Evolutionary conservation across 495 filamentous ascomycete genomes (phyloP).

Genomic region (Aspergillus kassunensis): DNA sequence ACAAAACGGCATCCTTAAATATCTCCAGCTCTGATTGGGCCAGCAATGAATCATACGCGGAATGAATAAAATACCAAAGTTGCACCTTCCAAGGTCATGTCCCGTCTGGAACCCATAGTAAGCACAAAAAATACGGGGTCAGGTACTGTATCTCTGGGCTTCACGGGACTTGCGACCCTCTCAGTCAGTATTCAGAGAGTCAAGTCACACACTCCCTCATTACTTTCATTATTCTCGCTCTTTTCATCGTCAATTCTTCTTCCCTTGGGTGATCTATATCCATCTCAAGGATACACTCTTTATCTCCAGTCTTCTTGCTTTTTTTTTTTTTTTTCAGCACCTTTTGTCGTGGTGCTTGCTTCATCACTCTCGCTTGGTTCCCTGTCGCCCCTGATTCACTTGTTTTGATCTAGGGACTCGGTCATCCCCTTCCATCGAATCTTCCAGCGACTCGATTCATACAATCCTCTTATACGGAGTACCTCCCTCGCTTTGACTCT

Average conservation of each 20-base stretch:
- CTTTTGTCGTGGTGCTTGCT: conserved; percentile 3
- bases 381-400: conserved; percentile 1
- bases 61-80: conserved; percentile 15
- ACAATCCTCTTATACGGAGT: not conserved
- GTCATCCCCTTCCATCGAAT: not conserved
- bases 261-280: conserved; percentile 6
- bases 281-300: conserved; percentile 12
- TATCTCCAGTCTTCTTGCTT: not conserved
- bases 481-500: not conserved
- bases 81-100: conserved; percentile 16
- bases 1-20: conserved; percentile 1
- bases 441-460: not conserved
- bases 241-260: conserved; percentile 7
- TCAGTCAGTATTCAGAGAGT: too few relatives aligned
- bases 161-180: too few relatives aligned
- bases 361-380: conserved; percentile 2
- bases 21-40: conserved; percentile 10
- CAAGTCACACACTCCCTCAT: not conserved
- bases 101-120: conserved; percentile 11
- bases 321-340: not conserved
- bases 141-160: not conserved
- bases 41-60: conserved; percentile 10
- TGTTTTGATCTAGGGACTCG: not conserved
- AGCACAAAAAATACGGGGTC: not conserved
- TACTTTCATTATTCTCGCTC: not conserved